Conservation (phyloP, 2,329 filamentous ascomycete genomes). For the Hypoxylon sp. region DNA sequence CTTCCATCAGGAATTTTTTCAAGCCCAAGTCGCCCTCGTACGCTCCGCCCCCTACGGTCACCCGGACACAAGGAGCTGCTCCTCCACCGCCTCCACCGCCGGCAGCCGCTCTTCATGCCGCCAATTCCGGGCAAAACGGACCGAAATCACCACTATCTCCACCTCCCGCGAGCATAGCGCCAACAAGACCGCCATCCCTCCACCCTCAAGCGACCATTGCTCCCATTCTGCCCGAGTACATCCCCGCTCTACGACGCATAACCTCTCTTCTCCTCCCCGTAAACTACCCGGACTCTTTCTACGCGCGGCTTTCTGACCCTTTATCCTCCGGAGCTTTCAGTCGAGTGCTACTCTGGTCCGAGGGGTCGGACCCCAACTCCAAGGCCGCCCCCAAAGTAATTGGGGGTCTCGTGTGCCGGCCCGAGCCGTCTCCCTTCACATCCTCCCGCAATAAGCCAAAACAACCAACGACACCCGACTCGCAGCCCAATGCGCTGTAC, state of each 20-base stretch:
- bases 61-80: constrained; percentile 46
- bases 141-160: constrained; percentile 38
- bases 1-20: constrained; percentile 75
- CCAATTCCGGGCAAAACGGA: constrained; percentile 16
- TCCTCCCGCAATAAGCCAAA: constrained; percentile 35
- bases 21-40: constrained; percentile 62
- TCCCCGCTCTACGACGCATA: constrained; percentile 72
- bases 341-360: constrained; percentile 70
- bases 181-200: constrained; percentile 52
- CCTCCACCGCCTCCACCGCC: constrained; percentile 36
- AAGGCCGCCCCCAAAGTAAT: constrained; percentile 62
- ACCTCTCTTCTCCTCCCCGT: constrained; percentile 75
- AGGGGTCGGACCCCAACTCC: constrained; percentile 52
- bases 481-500: constrained; percentile 66
- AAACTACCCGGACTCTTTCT: constrained; percentile 74
- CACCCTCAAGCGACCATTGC: constrained; percentile 66
- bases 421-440: constrained; percentile 64
- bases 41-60: constrained; percentile 55
- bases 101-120: constrained; percentile 23
- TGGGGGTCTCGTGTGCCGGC: constrained; percentile 72
- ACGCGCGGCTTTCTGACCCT: constrained; percentile 66
- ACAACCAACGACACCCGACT: constrained; percentile 35
- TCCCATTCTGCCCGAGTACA: constrained; percentile 63
- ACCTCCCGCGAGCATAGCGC: constrained; percentile 36
- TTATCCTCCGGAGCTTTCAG: constrained; percentile 66